Base-by-base conservation (phyloP, 306 rosid genomes). In the Medicago lupulina region DNA sequence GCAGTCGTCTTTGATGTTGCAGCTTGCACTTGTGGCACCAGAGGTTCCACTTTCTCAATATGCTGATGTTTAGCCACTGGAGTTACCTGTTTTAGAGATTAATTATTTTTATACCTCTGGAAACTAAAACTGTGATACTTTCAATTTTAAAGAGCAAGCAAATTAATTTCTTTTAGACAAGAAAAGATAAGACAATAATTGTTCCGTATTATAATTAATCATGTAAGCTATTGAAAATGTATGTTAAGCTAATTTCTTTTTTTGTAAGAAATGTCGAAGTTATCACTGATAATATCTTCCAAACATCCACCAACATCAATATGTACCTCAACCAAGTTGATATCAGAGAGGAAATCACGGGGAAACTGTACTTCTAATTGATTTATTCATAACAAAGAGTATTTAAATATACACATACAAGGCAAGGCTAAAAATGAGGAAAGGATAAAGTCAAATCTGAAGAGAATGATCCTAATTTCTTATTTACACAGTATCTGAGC, bases 41-140 rank as follows among this genome's bases (percentile, higher is more conserved):
- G 86, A 66, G 83, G 81, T 82, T 92, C 96, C 75, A 77, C 81
- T 85, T 89, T 92, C 77, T 89, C 89, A 75, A 78, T 86, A 19
- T 81, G 85, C 63, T 86, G 93, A 47, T 89, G 86, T 76, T 86
- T 90, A 60, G 84, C 76, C 72, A 83, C 85, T 25, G 87, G 83
- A 84, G 83, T 74, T 78, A 89, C 89, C 97, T 84, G 83, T 75
- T 50, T 34, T 28, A 82, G 44, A 80, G 73, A 61, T 64, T 75
- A 70, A 70, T 61, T 61, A 36, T 61, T 7, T 59, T 71, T 67
- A 82, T 53, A 63, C 49, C 43, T 65, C 62, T 61, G 51, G 8
- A 18, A 67, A 47, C 31, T 28, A 28, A 28, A 28, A 55, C 41
- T 9, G 43, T 21, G 31, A 68, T 40, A 57, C 21, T 75, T 78